phyloP scores from a whole-genome alignment of 2,329 filamentous ascomycete genomes.

The Stylonectria norvegica region DNA sequence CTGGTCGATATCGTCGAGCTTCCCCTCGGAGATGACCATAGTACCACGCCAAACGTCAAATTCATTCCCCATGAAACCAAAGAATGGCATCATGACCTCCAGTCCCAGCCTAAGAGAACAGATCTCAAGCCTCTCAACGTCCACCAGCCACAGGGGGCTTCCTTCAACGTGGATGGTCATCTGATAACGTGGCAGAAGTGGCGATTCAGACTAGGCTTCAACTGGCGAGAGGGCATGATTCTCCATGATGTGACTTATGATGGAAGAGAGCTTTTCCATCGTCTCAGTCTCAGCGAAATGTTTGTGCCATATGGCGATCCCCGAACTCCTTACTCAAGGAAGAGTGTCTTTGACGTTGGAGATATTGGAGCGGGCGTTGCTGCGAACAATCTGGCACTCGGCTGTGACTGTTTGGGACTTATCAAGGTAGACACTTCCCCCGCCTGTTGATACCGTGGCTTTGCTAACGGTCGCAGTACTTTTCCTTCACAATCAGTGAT shows the following conservation, averaged over 20 bases:
- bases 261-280: conserved; percentile 58
- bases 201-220: conserved; percentile 64
- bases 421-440: conserved; percentile 36
- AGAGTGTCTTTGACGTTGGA: conserved; percentile 66
- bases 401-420: conserved; percentile 59
- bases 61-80: conserved; percentile 1
- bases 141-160: conserved; percentile 5
- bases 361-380: conserved; percentile 62
- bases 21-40: background rate
- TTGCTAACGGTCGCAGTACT: conserved; percentile 27
- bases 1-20: conserved; percentile 7
- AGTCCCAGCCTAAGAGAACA: conserved; percentile 1
- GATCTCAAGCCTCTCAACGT: conserved; percentile 10
- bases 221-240: conserved; percentile 59
- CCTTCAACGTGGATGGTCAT: conserved; percentile 16
- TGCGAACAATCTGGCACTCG: conserved; percentile 60
- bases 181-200: conserved; percentile 40
- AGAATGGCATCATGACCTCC: conserved; percentile 1
- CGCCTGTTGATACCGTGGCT: background rate
- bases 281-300: conserved; percentile 60
- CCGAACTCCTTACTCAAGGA: conserved; percentile 59
- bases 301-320: conserved; percentile 62
- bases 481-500: conserved; percentile 10
- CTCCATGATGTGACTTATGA: conserved; percentile 54
- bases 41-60: conserved; percentile 1